Percentiles rank a stretch among this genome's conserved stretches.
Evolutionary conservation across 352 stramenopile species (phyloP).

Genomic region (Globisporangium echinulatum): DNA sequence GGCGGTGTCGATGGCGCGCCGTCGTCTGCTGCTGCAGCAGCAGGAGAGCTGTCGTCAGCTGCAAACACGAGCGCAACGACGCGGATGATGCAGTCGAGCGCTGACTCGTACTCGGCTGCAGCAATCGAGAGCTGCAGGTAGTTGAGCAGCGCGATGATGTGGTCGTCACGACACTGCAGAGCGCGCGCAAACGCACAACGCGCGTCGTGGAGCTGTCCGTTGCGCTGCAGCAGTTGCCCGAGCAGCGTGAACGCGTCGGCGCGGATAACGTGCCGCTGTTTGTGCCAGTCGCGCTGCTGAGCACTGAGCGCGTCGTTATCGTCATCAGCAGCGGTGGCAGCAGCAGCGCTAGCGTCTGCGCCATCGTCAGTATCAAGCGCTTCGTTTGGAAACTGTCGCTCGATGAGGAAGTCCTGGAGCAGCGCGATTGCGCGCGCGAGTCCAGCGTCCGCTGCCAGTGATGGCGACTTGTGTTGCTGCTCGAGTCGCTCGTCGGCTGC

Average conservation of each 20-base stretch:
- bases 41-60: not conserved
- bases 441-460: not conserved
- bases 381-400: constrained; percentile 23
- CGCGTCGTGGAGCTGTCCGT: constrained; percentile 23
- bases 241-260: constrained; percentile 34
- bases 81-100: constrained; percentile 26
- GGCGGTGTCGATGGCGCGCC: not conserved
- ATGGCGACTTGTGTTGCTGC: not conserved
- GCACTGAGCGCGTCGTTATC: constrained; percentile 18
- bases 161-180: constrained; percentile 29
- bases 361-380: constrained; percentile 1
- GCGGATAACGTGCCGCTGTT: constrained; percentile 30
- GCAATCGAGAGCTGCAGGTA: constrained; percentile 35
- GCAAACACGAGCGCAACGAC: constrained; percentile 23
- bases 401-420: constrained; percentile 31
- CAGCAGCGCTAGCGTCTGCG: not conserved
- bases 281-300: constrained; percentile 17
- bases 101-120: constrained; percentile 27
- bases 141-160: constrained; percentile 38
- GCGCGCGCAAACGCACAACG: constrained; percentile 20
- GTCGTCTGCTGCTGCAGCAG: not conserved
- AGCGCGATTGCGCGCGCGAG: constrained; percentile 17
- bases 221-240: constrained; percentile 27
- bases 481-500: not conserved
- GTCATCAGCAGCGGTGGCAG: not conserved